Conservation (phyloP, 805 yeast genomes). For the Wickerhamomyces chaumierensis region DNA sequence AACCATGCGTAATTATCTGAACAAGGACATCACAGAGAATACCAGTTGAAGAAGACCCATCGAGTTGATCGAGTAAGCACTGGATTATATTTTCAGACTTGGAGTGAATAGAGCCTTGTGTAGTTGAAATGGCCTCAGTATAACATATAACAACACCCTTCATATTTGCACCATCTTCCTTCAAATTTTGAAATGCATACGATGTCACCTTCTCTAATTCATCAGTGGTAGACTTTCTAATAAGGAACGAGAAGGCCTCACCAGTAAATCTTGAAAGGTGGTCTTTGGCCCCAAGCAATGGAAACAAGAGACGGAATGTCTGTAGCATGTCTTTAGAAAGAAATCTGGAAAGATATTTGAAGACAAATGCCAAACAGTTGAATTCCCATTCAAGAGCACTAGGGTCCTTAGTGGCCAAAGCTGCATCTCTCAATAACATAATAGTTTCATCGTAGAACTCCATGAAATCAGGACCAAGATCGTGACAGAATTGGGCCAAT, state of each 20-base stretch:
- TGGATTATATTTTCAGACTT: slow-evolving; percentile 43
- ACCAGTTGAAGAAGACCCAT: slow-evolving; percentile 21
- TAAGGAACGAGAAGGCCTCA: slow-evolving; percentile 77
- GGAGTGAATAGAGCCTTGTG: slow-evolving; percentile 67
- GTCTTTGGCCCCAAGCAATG: slow-evolving; percentile 52
- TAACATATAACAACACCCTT: slow-evolving; percentile 50
- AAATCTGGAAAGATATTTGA: slow-evolving; percentile 70
- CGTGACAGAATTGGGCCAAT: slow-evolving; percentile 79
- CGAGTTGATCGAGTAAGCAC: slow-evolving; percentile 25
- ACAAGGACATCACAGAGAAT: slow-evolving; percentile 51
- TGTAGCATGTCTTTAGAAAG: slow-evolving; percentile 53
- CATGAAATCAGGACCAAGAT: slow-evolving; percentile 84
- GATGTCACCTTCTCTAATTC: slow-evolving; percentile 36
- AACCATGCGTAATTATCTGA: slow-evolving; percentile 41
- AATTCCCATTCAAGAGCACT: slow-evolving; percentile 74
- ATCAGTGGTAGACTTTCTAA: slow-evolving; percentile 51
- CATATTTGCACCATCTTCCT: slow-evolving; percentile 36
- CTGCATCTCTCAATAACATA: slow-evolving; percentile 35
- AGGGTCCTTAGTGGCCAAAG: slow-evolving; percentile 35
- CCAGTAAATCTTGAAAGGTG: slow-evolving; percentile 76
- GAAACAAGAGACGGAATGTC: slow-evolving; percentile 55
- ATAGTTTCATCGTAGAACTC: slow-evolving; percentile 50
- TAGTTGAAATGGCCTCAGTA: slow-evolving; percentile 64
- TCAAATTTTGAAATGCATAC: slow-evolving; percentile 27
- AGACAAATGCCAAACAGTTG: slow-evolving; percentile 75